These are phyloP conservation scores for Neurospora sp. DNA, from an alignment of 495 filamentous ascomycete species.

Conservation along the genomic window DNA sequence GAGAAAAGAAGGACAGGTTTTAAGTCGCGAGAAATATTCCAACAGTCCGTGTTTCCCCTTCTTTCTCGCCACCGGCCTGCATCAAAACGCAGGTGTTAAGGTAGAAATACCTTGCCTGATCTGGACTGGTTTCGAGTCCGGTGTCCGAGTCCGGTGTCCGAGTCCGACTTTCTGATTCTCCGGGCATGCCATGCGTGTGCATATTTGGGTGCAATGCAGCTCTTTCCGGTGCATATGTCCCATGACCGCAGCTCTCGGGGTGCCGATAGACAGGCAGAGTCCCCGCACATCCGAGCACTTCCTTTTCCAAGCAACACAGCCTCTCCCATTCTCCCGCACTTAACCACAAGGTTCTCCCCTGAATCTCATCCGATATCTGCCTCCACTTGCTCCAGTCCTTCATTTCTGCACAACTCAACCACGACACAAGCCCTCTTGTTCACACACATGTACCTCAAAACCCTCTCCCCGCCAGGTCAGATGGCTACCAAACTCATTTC, in stretches of 20 bases:
- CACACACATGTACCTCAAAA: too few species aligned
- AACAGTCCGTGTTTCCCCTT: too few species aligned
- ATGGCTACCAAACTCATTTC: too few species aligned
- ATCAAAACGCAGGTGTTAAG: too few species aligned
- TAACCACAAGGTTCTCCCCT: not conserved
- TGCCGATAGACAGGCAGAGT: not conserved
- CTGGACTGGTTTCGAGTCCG: not conserved
- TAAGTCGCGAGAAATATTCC: too few species aligned
- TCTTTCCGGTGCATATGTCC: too few species aligned
- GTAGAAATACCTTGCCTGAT: not conserved
- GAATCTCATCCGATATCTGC: not conserved
- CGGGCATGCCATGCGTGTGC: not conserved
- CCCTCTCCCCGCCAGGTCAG: too few species aligned
- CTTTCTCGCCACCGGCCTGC: too few species aligned
- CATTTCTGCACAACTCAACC: not conserved
- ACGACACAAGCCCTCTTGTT: not conserved
- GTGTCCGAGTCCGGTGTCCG: not conserved
- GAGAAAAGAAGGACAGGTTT: not conserved
- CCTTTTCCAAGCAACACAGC: not conserved
- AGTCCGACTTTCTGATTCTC: not conserved
- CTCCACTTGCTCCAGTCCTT: not conserved
- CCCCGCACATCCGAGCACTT: too few species aligned
- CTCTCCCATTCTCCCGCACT: not conserved
- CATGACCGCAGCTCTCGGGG: not conserved
- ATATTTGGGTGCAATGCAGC: not conserved